A percentile compares a stretch with the other conserved stretches of the same genome.
Conservation (phyloP, 176 grass and related monocot genomes). For the Juncus inflexus region DNA sequence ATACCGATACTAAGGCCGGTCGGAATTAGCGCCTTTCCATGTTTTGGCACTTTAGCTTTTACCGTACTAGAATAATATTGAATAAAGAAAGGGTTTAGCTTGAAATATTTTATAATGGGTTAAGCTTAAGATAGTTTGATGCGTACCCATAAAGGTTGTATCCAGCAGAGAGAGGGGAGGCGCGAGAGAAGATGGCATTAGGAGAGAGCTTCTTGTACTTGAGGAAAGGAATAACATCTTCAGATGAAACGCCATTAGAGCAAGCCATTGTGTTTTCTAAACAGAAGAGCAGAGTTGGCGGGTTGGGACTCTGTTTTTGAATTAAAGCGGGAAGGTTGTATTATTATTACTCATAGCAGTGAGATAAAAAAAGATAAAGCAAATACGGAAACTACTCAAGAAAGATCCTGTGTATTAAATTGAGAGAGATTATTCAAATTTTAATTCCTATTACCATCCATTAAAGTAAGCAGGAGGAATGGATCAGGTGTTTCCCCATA, state of each 20-base stretch:
- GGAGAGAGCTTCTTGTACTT: constrained; percentile 60
- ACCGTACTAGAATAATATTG: constrained; percentile 33
- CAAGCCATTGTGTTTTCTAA: background rate
- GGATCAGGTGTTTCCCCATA: too few species aligned
- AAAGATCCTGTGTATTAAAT: too few species aligned
- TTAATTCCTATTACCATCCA: too few species aligned
- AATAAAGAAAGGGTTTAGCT: background rate
- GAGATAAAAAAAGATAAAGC: background rate
- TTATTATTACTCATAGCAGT: background rate
- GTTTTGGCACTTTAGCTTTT: constrained; percentile 46
- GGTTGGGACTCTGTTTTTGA: background rate
- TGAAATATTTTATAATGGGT: too few species aligned
- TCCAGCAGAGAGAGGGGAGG: constrained; percentile 66
- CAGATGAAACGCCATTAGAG: constrained; percentile 27
- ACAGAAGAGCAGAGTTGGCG: background rate
- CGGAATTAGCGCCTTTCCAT: constrained; percentile 70
- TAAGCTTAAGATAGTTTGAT: background rate
- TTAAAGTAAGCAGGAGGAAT: too few species aligned
- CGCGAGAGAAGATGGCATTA: constrained; percentile 54
- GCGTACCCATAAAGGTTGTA: constrained; percentile 89
- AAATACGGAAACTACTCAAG: too few species aligned
- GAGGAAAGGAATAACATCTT: constrained; percentile 39
- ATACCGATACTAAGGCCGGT: constrained; percentile 77
- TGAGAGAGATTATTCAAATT: too few species aligned
- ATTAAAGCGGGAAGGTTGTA: background rate